These are phyloP conservation scores for Cryptosporidium tyzzeri DNA, from an alignment of 169 alveolate species.

Conservation along the genomic window DNA sequence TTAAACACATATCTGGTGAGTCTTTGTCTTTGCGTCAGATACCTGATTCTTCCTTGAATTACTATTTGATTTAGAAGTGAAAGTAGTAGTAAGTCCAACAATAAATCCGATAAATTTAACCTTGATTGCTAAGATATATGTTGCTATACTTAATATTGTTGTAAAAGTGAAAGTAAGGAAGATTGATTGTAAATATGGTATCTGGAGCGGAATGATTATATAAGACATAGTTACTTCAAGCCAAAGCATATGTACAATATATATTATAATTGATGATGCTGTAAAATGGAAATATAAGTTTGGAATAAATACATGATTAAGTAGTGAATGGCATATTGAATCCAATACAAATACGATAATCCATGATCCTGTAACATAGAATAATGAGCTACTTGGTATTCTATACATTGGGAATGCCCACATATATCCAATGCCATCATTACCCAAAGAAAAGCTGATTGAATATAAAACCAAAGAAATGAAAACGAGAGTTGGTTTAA, in stretches of 20 bases:
- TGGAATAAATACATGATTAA: constrained; percentile 31
- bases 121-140: constrained; percentile 28
- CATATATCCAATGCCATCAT: constrained; percentile 67
- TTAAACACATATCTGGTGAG: constrained; percentile 20
- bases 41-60: neutral
- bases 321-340: constrained; percentile 21
- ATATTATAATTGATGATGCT: constrained; percentile 56
- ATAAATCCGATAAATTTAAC: constrained; percentile 36
- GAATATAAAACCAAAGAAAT: constrained; percentile 19
- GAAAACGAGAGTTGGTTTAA: constrained; percentile 41
- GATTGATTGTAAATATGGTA: constrained; percentile 40
- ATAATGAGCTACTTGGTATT: constrained; percentile 29
- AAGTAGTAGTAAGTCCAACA: constrained; percentile 32
- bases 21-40: neutral
- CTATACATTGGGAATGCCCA: constrained; percentile 73
- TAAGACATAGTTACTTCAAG: constrained; percentile 31
- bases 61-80: constrained; percentile 15
- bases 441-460: constrained; percentile 30
- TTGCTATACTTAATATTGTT: neutral
- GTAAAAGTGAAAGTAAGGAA: constrained; percentile 23
- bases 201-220: constrained; percentile 42
- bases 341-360: constrained; percentile 51
- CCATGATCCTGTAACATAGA: constrained; percentile 68
- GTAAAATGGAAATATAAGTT: constrained; percentile 45
- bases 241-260: constrained; percentile 69